Conservation (phyloP, 371 early-diverging fungal genomes). For the Batkoa obscura region DNA sequence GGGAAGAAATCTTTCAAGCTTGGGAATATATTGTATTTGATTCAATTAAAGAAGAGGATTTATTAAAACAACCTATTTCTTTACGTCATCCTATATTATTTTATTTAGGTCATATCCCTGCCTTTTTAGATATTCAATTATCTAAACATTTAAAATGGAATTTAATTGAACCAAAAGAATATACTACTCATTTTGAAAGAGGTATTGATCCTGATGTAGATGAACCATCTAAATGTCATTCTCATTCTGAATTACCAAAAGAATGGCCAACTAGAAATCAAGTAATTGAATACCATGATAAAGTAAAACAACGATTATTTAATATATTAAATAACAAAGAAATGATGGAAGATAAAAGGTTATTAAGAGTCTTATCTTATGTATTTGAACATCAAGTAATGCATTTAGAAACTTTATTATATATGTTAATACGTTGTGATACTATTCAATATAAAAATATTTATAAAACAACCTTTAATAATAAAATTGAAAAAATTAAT, state of each 20-base stretch:
- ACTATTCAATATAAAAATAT: too few species aligned
- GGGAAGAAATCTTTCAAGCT: slow-evolving; percentile 54
- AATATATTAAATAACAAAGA: slow-evolving; percentile 14
- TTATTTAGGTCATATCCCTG: slow-evolving; percentile 81
- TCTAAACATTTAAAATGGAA: slow-evolving; percentile 29
- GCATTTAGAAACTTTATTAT: slow-evolving; percentile 73
- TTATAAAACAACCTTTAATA: too few species aligned
- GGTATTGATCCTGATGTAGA: slow-evolving; percentile 85
- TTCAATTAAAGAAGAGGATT: slow-evolving; percentile 34
- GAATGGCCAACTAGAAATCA: slow-evolving; percentile 50
- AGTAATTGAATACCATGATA: slow-evolving; percentile 42
- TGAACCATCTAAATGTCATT: slow-evolving; percentile 50
- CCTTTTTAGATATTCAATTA: slow-evolving; percentile 68
- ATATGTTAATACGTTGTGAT: slow-evolving; percentile 49
- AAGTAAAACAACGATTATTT: slow-evolving; percentile 30
- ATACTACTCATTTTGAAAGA: slow-evolving; percentile 65
- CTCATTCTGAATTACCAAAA: slow-evolving; percentile 58
- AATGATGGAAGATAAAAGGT: slow-evolving; percentile 15
- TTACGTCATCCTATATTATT: slow-evolving; percentile 79
- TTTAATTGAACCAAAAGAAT: slow-evolving; percentile 35
- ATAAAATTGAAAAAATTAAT: too few species aligned
- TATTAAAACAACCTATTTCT: slow-evolving; percentile 48
- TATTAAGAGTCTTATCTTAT: slow-evolving; percentile 58
- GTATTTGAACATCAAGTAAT: slow-evolving; percentile 79
- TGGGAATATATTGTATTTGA: slow-evolving; percentile 50